phyloP scores from a whole-genome alignment of 352 stramenopile genomes.

The Pythium oligandrum region DNA sequence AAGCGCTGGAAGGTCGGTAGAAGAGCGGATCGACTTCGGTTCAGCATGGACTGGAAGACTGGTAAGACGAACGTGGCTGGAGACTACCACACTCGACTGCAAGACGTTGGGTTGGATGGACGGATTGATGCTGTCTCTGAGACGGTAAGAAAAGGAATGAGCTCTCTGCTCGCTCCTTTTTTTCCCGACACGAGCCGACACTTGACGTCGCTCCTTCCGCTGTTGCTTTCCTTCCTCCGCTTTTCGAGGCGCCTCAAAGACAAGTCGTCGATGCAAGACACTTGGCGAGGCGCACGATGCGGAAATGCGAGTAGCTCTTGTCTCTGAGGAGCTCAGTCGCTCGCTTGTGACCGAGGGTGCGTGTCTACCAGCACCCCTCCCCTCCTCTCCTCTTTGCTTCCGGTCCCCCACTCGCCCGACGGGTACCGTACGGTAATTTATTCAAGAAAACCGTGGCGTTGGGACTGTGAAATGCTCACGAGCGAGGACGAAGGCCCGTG shows the following conservation, averaged over 20 bases:
- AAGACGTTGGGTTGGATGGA: neutral
- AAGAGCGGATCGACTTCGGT: conserved; percentile 20
- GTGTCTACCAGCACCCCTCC: conserved; percentile 13
- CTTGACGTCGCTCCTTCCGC: no score
- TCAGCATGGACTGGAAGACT: conserved; percentile 34
- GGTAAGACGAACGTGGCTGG: no score
- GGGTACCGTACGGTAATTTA: neutral
- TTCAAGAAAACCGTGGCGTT: neutral
- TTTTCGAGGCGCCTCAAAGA: neutral
- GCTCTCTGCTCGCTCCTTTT: conserved; percentile 1
- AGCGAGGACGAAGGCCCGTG: no score
- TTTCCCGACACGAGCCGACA: neutral
- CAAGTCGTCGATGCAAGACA: neutral
- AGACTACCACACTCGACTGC: neutral
- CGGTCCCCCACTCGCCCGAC: no score
- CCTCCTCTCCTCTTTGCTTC: conserved; percentile 1
- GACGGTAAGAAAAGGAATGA: conserved; percentile 18
- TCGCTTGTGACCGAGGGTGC: conserved; percentile 1
- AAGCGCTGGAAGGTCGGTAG: conserved; percentile 48
- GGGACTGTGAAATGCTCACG: no score
- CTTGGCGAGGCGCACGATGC: conserved; percentile 2
- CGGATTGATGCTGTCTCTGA: conserved; percentile 1
- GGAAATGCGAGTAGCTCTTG: conserved; percentile 11
- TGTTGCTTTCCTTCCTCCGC: neutral
- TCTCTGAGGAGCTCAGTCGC: no score